Base-by-base conservation (phyloP, 2,329 filamentous ascomycete genomes). In the Alternaria triticimaculans region DNA sequence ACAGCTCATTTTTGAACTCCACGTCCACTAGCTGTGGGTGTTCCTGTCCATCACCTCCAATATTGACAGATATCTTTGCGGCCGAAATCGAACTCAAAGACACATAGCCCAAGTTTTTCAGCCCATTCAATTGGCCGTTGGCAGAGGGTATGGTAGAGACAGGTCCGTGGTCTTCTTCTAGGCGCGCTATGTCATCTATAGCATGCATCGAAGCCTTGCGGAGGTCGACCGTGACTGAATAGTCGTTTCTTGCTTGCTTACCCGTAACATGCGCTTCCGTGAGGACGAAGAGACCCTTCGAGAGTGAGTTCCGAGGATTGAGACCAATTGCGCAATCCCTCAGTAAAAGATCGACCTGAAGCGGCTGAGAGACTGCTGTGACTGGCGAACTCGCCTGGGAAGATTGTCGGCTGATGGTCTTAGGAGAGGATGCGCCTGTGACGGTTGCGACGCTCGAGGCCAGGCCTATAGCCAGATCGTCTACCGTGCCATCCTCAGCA, bases 31-130 rank as follows among this genome's bases (percentile, higher is more conserved):
- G 87, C 67, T 90, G 91, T 28, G 89, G 85, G 1, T 85, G 87
- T 37, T 89, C 86, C 2, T 83, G 83, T 3, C 84, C 84, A 44
- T 86, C 83, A 10, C 85, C 83, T 21, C 84, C 81, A 12, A 94
- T 83, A 50, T 88, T 87, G 3, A 96, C 84, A 3, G 83, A 82
- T 1, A 89, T 87, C 65, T 89, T 91, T 0, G 94, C 94, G 3
- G 94, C 90, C 18, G 94, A 96, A 48, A 97, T 92, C 53, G 92
- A 93, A 71, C 92, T 94, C 33, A 99, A 89, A 46, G 93, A 90
- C 7, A 97, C 93, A 75, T 90, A 99, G 0, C 96, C 96, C 70
- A 87, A 84, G 7, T 86, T 82, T 58, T 88, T 78, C 60, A 90
- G 76, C 26, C 82, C 78, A 20, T 82, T 78, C 10, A 87, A 76